A percentile compares a stretch with the other conserved stretches of the same genome.
These are phyloP conservation scores for Lichtheimia ornata DNA, from an alignment of 371 early-diverging fungal genomes.

Conservation along the genomic window DNA sequence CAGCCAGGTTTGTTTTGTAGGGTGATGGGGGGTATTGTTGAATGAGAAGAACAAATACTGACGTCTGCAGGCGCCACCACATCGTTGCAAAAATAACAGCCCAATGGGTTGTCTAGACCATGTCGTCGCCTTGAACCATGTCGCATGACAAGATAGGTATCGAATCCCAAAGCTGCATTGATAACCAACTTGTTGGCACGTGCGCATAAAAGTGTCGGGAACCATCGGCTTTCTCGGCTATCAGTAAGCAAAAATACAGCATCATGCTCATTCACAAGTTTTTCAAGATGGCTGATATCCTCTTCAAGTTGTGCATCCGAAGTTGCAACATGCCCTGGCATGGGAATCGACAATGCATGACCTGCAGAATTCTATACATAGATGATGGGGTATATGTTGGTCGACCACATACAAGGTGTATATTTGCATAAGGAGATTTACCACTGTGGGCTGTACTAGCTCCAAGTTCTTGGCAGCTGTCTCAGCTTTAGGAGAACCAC, in stretches of 20 bases:
- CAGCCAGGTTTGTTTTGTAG: not conserved
- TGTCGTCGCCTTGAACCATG: slow-evolving; percentile 70
- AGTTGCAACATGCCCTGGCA: slow-evolving; percentile 88
- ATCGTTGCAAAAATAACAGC: slow-evolving; percentile 97
- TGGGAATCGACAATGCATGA: slow-evolving; percentile 78
- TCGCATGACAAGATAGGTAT: slow-evolving; percentile 95
- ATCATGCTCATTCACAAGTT: slow-evolving; percentile 78
- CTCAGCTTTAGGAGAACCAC: slow-evolving; percentile 84
- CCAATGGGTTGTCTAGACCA: slow-evolving; percentile 42
- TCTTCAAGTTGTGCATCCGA: slow-evolving; percentile 40
- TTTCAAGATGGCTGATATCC: slow-evolving; percentile 58
- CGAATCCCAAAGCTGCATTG: slow-evolving; percentile 95
- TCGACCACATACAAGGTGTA: not conserved
- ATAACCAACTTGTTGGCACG: slow-evolving; percentile 73
- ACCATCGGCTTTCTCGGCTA: slow-evolving; percentile 94
- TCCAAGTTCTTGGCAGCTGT: slow-evolving; percentile 80
- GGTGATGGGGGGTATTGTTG: too few relatives aligned
- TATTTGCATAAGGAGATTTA: slow-evolving; percentile 31
- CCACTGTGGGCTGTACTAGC: slow-evolving; percentile 79
- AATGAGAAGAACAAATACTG: slow-evolving; percentile 26
- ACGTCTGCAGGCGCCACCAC: slow-evolving; percentile 92
- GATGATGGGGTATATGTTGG: not conserved
- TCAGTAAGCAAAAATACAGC: slow-evolving; percentile 91
- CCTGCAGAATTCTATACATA: slow-evolving; percentile 66
- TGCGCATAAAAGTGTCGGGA: slow-evolving; percentile 87